Base-by-base conservation (phyloP, 2,329 filamentous ascomycete genomes). In the Cylindrodendrum hubeiense region DNA sequence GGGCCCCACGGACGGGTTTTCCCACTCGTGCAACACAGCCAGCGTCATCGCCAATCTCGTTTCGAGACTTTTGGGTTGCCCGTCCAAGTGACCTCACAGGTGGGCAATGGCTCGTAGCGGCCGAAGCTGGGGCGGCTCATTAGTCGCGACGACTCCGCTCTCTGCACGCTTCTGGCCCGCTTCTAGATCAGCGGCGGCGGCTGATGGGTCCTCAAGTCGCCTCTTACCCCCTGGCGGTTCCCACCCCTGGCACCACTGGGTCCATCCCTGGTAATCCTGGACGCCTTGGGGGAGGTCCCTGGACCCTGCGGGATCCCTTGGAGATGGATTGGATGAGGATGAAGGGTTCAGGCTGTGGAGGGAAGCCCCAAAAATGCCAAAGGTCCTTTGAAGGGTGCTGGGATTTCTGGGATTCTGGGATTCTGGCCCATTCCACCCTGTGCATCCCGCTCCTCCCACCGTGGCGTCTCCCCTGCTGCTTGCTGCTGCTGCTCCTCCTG, bases 131-230 rank as follows among this genome's bases (percentile, higher is more conserved):
- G 70, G 65, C 67, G 69, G 68, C 67, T 71, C 71, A 74, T 73
- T 74, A 71, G 70, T 73, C 71, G 71, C 57, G 59, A 63, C 34
- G 30, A 60, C 72, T 71, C 67, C 66, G 67, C 69, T 62, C 66
- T 70, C 71, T 72, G 69, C 69, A 72, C 67, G 65, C 73, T 75
- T 75, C 73, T 75, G 73, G 73, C 60, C 64, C 67, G 73, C 72
- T 75, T 75, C 73, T 74, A 75, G 73, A 75, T 75, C 73, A 74
- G 73, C 71, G 63, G 67, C 67, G 68, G 54, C 69, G 71, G 67
- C 66, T 68, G 67, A 71, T 72, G 71, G 73, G 64, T 67, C 68
- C 26, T 62, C 22, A 26, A 19, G 54, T 59, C 39, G 53, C 55
- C 47, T 59, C 39, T 22, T 43, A 19, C n/a, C 54, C 54, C 62